Evolutionary conservation across 192 early-diverging fungal species (phyloP), one percentile per base, ranked within the genome.

Genomic region (Cetraspora pellucida): DNA sequence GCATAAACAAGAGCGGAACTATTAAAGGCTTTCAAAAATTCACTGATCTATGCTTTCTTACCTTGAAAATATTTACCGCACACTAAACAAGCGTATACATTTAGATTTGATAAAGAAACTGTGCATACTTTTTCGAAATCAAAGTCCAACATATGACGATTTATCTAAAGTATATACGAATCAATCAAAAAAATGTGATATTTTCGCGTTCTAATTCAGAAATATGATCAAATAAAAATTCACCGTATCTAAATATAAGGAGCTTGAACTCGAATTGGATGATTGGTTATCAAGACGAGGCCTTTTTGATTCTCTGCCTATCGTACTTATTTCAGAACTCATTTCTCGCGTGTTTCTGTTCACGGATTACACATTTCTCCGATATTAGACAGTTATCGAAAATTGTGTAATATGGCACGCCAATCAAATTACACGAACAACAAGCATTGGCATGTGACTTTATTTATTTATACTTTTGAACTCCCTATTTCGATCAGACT

Each of bases 91-190:
- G 95, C 93, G 78, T 99, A 99, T 0, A 99, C 93, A 66, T 99
- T 99, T 80, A 93, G 80, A 74, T 95, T 94, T 43, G 92, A 92
- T 52, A 99, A 87, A 30, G 95, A 97, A 1, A 99, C 95, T 3
- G 94, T 96, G 83, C 97, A 99, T 23, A 97, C 89, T 69, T 97
- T 95, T 80, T 99, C 97, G 83, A 99, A 99, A 79, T 99, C 97
- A 89, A 99, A 99, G 84, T 99, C 97, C 37, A 99, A 86, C 82
- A 89, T 88, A 71, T 89, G 83, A 11, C 97, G 86, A 74, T 95
- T 90, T 66, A 98, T 90, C 74, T 76, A 50, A 57, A 44, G 31
- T 3, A 31, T 21, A 43, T 31, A 72, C 13, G 16, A 3, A 13
- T 54, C 4, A 19, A 14, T 54, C 13, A 19, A 52, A n/a, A n/a